These are phyloP conservation scores for Leccinum angustisporum DNA, from an alignment of 1,284 basidiomycete genomes.

Conservation along the genomic window DNA sequence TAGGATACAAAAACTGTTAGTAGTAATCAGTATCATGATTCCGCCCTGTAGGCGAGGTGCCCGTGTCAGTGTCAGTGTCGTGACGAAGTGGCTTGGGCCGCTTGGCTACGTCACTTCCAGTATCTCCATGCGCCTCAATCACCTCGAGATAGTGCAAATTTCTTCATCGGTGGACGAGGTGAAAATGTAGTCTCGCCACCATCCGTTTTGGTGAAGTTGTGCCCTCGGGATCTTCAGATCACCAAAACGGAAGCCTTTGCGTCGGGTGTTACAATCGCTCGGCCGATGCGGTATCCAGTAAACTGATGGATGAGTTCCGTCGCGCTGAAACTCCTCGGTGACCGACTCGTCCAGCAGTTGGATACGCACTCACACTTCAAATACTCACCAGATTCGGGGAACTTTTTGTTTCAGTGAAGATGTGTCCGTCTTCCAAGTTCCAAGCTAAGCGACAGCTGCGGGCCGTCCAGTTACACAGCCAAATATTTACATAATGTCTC, in stretches of 20 bases:
- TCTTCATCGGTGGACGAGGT: neutral
- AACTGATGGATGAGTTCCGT: neutral
- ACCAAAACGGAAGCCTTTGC: too few relatives aligned
- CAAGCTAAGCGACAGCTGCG: too few relatives aligned
- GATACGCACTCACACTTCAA: neutral
- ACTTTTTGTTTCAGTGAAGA: neutral
- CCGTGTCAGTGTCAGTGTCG: neutral
- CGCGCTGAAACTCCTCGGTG: neutral
- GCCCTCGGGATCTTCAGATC: too few relatives aligned
- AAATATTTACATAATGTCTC: too few relatives aligned
- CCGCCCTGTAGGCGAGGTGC: neutral
- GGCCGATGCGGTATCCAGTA: too few relatives aligned
- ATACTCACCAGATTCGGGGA: neutral
- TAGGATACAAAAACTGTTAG: too few relatives aligned
- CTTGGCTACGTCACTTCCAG: neutral
- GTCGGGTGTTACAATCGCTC: too few relatives aligned
- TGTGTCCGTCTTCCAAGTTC: neutral
- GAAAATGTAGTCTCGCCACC: neutral
- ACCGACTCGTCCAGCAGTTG: neutral
- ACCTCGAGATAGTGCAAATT: neutral
- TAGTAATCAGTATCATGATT: neutral
- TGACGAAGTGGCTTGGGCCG: neutral
- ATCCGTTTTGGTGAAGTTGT: too few relatives aligned
- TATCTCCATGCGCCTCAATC: neutral
- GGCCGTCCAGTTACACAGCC: too few relatives aligned